A percentile compares a stretch with the other conserved stretches of the same genome.
phyloP scores from a whole-genome alignment of 2,329 filamentous ascomycete species.

The Cladosporium austrohemisphaericum region DNA sequence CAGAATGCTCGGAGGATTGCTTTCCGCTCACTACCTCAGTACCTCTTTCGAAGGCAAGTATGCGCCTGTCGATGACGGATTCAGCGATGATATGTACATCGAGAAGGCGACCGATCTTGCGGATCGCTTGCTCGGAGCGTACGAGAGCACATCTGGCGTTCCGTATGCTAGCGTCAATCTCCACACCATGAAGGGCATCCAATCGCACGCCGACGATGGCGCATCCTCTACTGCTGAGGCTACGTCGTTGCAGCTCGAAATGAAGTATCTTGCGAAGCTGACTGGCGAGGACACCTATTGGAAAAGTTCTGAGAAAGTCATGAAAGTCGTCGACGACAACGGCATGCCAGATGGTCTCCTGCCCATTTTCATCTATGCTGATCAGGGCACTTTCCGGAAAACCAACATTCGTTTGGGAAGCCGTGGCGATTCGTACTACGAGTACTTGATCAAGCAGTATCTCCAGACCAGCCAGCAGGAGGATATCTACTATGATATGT shows the following conservation, averaged over 20 bases:
- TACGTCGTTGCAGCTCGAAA: constrained; percentile 86
- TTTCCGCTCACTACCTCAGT: constrained; percentile 94
- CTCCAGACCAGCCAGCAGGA: constrained; percentile 87
- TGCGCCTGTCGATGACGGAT: constrained; percentile 63
- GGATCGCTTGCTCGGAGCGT: constrained; percentile 80
- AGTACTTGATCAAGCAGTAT: constrained; percentile 98
- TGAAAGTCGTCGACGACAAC: constrained; percentile 84
- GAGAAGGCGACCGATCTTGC: constrained; percentile 94
- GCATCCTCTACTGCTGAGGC: constrained; percentile 93
- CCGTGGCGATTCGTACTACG: constrained; percentile 95
- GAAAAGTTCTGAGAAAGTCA: constrained; percentile 86
- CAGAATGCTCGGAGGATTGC: constrained; percentile 87
- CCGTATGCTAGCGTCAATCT: constrained; percentile 90
- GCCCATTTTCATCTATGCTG: constrained; percentile 84
- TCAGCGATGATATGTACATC: constrained; percentile 86
- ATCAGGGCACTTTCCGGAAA: constrained; percentile 73
- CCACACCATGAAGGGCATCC: constrained; percentile 68
- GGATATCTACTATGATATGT: constrained; percentile 83
- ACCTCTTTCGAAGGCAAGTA: constrained; percentile 74
- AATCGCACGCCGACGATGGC: constrained; percentile 78
- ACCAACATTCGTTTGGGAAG: constrained; percentile 87
- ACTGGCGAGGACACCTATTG: constrained; percentile 92
- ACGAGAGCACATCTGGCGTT: constrained; percentile 80
- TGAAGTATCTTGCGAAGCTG: constrained; percentile 93
- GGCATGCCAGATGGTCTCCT: constrained; percentile 75